phyloP scores from a whole-genome alignment of 768 basidiomycete species.

The Tulasnella sp. region DNA sequence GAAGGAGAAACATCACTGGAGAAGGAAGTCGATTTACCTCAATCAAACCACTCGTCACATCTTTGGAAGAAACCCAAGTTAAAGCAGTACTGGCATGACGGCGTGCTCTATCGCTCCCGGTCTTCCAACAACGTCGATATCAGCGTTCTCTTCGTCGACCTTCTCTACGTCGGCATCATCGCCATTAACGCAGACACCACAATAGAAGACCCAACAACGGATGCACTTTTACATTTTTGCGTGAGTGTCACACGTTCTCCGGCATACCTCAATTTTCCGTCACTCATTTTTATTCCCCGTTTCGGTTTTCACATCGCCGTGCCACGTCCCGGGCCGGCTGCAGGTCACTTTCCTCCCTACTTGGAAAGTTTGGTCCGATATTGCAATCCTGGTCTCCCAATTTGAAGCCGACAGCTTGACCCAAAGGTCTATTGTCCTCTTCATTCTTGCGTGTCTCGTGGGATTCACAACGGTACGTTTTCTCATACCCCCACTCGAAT shows the following conservation, averaged over 20 bases:
- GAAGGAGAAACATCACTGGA: not conserved
- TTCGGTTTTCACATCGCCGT: not conserved
- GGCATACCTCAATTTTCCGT: not conserved
- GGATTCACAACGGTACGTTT: slow-evolving; percentile 9
- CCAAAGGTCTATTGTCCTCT: slow-evolving; percentile 5
- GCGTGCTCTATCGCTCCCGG: not conserved
- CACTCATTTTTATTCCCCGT: not conserved
- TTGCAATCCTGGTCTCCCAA: not conserved
- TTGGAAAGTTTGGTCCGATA: slow-evolving; percentile 12
- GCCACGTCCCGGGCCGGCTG: too few species aligned
- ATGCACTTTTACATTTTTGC: not conserved
- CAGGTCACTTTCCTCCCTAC: slow-evolving; percentile 12
- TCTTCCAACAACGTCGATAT: not conserved
- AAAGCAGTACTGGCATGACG: slow-evolving; percentile 9
- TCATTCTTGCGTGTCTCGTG: slow-evolving; percentile 12
- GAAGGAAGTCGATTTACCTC: not conserved
- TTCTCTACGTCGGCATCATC: slow-evolving; percentile 16
- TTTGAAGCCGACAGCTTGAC: not conserved
- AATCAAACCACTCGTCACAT: not conserved
- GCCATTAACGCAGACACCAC: slow-evolving; percentile 14
- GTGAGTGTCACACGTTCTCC: not conserved
- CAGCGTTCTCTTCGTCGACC: slow-evolving; percentile 12
- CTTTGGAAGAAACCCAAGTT: not conserved
- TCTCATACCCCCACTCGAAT: not conserved
- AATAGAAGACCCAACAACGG: not conserved